Base-by-base conservation (phyloP, 768 basidiomycete species). In the Tubosaeta sp. region DNA sequence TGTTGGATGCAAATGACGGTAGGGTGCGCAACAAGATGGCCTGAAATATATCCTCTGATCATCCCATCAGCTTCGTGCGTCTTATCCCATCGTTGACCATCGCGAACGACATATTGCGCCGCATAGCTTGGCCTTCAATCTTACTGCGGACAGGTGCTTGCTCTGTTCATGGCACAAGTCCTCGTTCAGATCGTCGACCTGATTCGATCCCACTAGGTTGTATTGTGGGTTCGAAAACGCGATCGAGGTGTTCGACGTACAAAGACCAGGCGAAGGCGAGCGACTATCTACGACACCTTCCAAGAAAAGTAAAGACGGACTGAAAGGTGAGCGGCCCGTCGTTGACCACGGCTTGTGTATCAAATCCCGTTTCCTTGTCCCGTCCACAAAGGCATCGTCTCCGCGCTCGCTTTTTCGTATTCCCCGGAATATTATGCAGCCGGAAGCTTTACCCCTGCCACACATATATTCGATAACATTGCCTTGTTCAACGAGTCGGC, bases 51-150 rank as follows among this genome's bases (percentile, higher is more conserved):
- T 21, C 3, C 19, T 14, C 12, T 3, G n/a, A 31, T 22, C 10
- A 6, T 34, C 24, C 14, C 22, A 4, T n/a, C 31, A 96, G 94
- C 78, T 91, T 18, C 82, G 94, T 16, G 95, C 94, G 0, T 94
- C 91, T 1, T 97, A 98, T 66, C 76, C 76, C 35, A 95, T 97
- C 34, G 79, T 97, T 10, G 94, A 97, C 66, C 94, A 98, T 60
- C 76, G 87, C n/a, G 95, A 97, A 69, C 80, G 94, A 29, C 83
- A 90, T 48, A 75, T 96, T 35, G 93, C 91, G 0, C 94, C 95
- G 0, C 87, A 92, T 48, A 82, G 82, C 57, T 73, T 97, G 52
- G 76, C 86, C 0, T 97, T 96, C 69, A 89, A 90, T 58, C 66
- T 75, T 1, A 69, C 78, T 5, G 83, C 80, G 0, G 73, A 83